These are phyloP conservation scores for Trichoderma arundinaceum DNA, from an alignment of 2,329 filamentous ascomycete genomes.

Conservation along the genomic window DNA sequence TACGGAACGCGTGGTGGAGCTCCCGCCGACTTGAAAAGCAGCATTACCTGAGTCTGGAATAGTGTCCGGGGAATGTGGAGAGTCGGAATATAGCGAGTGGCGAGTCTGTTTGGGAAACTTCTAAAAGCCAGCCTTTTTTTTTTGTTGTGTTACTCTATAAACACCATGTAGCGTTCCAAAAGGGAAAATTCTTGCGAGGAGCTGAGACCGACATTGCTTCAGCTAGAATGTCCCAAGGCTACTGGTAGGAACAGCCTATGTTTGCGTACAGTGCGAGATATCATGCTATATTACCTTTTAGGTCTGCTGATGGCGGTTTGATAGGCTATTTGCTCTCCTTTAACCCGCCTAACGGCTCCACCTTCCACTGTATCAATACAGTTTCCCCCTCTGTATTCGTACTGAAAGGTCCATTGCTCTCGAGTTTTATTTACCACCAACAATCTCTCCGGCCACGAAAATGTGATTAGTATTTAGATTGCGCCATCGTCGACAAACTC, in stretches of 20 bases:
- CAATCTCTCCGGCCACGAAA: background rate
- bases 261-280: slow-evolving; percentile 1
- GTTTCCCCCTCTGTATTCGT: background rate
- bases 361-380: background rate
- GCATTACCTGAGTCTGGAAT: background rate
- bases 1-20: slow-evolving; percentile 2
- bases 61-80: slow-evolving; percentile 9
- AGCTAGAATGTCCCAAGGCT: background rate
- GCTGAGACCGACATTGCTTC: background rate
- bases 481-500: background rate
- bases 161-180: background rate
- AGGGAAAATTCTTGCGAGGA: background rate
- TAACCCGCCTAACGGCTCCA: background rate
- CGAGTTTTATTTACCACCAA: background rate
- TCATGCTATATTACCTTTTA: background rate
- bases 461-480: too few species aligned
- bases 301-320: background rate
- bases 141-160: too few species aligned
- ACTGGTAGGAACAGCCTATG: background rate
- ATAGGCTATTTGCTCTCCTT: background rate
- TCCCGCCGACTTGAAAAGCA: background rate
- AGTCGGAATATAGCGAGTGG: background rate
- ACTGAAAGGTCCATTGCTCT: background rate
- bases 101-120: too few species aligned
- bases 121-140: too few species aligned